Evolutionary conservation across 441 rosid genomes (phyloP), one percentile per base, ranked within the genome.

Genomic region (Jatropha podagrica): DNA sequence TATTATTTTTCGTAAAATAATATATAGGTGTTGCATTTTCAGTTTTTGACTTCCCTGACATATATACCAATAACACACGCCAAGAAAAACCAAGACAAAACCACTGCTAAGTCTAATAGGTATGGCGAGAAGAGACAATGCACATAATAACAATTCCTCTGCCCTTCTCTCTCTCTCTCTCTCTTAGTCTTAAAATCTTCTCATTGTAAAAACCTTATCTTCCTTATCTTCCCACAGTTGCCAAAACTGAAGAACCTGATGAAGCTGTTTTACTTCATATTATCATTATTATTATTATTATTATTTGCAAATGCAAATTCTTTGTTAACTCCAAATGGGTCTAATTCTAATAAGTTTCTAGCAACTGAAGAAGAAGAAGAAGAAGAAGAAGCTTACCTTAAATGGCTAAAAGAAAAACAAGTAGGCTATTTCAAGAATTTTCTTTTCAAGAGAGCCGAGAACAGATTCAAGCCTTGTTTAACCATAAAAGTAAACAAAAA

Each of bases 391-490:
- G 84, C 65, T 37, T 76, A 83, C 73, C 42, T 59, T 14, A 77
- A 78, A 51, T 85, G 88, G 89, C 67, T 84, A 13, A 80, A 74
- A 74, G 63, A 18, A 46, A 66, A 74, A 41, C 69, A 76, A n/a
- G 72, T 70, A 58, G 78, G 74, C 17, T 68, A 81, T 51, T 76
- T 68, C 79, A 76, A 81, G 77, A 81, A 76, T 26, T 44, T 78
- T 54, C 63, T 83, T 51, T 51, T 68, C 49, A 78, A 74, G 76
- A 81, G 80, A 71, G 60, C 79, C 26, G 83, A 78, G 74, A 83
- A 78, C 79, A 80, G 70, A 79, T 41, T 79, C 61, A 83, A 77
- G 80, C 84, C 83, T 37, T 85, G 91, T 74, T 59, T 65, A 38
- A 80, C 71, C 10, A 48, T 88, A 0, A 80, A 73, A 72, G 91